Conservation (phyloP, 1,139 yeast species). For the Lodderomyces orthopsilosis region DNA sequence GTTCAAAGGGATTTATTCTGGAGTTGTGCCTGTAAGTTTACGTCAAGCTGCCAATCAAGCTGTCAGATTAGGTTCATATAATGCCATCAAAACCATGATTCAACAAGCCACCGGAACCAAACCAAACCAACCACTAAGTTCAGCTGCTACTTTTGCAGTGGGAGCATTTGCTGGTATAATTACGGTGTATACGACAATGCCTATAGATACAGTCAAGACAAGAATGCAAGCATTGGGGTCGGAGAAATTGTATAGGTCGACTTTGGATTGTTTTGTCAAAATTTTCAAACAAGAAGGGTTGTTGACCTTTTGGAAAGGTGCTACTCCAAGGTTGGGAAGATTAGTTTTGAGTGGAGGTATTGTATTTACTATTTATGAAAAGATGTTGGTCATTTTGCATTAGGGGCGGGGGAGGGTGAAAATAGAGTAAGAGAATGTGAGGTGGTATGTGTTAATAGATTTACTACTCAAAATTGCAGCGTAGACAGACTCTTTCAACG, state of each 20-base stretch:
- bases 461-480: background rate
- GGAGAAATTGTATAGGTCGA: constrained; percentile 63
- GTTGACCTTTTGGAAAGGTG: constrained; percentile 94
- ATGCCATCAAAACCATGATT: constrained; percentile 76
- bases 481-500: background rate
- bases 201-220: constrained; percentile 95
- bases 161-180: constrained; percentile 93
- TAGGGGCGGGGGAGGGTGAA: constrained; percentile 7
- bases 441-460: background rate
- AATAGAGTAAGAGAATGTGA: constrained; percentile 7
- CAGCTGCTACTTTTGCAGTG: constrained; percentile 77
- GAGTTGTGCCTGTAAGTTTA: constrained; percentile 87
- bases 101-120: constrained; percentile 69
- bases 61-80: constrained; percentile 90
- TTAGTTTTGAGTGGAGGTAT: constrained; percentile 92
- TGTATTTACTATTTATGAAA: constrained; percentile 91
- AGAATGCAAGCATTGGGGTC: constrained; percentile 96
- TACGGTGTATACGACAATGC: constrained; percentile 96
- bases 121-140: constrained; percentile 71
- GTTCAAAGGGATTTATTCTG: constrained; percentile 78
- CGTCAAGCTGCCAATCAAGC: constrained; percentile 96
- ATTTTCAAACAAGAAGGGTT: constrained; percentile 90
- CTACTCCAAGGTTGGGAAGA: constrained; percentile 93
- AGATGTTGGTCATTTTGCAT: constrained; percentile 62
- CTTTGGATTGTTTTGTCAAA: constrained; percentile 75